phyloP scores from a whole-genome alignment of 139 green algal species.

The Astrephomene gubernaculifera region DNA sequence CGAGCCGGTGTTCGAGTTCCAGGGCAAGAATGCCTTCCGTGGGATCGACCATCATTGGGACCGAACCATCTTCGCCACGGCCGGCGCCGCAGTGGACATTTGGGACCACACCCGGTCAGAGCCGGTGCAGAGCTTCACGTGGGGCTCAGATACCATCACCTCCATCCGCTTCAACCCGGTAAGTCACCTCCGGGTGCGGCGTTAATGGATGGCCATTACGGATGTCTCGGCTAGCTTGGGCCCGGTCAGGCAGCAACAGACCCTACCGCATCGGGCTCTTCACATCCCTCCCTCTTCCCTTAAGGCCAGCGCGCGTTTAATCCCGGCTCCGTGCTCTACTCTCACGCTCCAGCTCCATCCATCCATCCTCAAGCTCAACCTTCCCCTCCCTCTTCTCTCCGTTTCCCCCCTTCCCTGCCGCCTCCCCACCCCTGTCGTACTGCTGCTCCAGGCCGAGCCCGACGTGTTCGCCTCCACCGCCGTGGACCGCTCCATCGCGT shows the following conservation, averaged over 20 bases:
- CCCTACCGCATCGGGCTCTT: too few species aligned
- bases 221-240: too few species aligned
- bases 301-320: too few species aligned
- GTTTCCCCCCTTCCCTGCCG: neutral
- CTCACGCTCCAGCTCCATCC: neutral
- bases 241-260: too few species aligned
- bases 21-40: slow-evolving; percentile 74
- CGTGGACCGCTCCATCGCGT: slow-evolving; percentile 90
- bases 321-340: neutral
- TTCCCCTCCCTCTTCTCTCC: too few species aligned
- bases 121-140: slow-evolving; percentile 89
- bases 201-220: too few species aligned
- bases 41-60: slow-evolving; percentile 92
- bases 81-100: slow-evolving; percentile 85
- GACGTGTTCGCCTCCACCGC: slow-evolving; percentile 93
- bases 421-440: neutral
- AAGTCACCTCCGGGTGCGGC: too few species aligned
- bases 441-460: slow-evolving; percentile 73
- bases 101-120: slow-evolving; percentile 92
- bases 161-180: slow-evolving; percentile 96
- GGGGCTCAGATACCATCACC: slow-evolving; percentile 91
- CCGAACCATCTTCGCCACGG: slow-evolving; percentile 86
- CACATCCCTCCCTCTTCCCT: too few species aligned
- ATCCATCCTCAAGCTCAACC: too few species aligned
- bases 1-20: slow-evolving; percentile 81